A percentile compares a stretch with the other conserved stretches of the same genome.
Conservation (phyloP, 352 stramenopile genomes). For the Phytophthora tentaculata region DNA sequence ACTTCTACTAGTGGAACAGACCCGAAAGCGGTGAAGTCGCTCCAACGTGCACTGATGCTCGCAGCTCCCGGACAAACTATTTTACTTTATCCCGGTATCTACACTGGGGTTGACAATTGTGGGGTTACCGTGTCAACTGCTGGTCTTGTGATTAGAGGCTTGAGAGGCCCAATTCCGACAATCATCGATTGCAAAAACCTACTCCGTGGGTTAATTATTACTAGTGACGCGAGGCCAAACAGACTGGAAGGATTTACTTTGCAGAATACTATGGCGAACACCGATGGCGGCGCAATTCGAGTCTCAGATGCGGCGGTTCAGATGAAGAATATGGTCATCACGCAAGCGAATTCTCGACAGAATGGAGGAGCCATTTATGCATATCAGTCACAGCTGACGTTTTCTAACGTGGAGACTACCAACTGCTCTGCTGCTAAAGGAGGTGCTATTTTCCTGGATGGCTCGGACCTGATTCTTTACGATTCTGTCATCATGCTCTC, state of each 20-base stretch:
- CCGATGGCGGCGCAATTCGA: slow-evolving; percentile 39
- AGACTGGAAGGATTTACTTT: slow-evolving; percentile 41
- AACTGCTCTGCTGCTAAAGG: slow-evolving; percentile 36
- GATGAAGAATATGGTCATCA: slow-evolving; percentile 24
- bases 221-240: neutral
- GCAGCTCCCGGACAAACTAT: slow-evolving; percentile 42
- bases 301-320: slow-evolving; percentile 22
- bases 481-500: slow-evolving; percentile 23
- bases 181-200: slow-evolving; percentile 44
- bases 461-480: slow-evolving; percentile 18
- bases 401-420: slow-evolving; percentile 22
- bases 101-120: slow-evolving; percentile 47
- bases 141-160: slow-evolving; percentile 46
- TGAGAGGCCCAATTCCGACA: slow-evolving; percentile 42
- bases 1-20: slow-evolving; percentile 50
- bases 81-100: slow-evolving; percentile 59
- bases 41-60: slow-evolving; percentile 50
- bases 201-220: slow-evolving; percentile 40
- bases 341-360: slow-evolving; percentile 5
- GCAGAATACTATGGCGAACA: slow-evolving; percentile 12
- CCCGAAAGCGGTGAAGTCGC: slow-evolving; percentile 56
- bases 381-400: slow-evolving; percentile 28
- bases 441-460: slow-evolving; percentile 43
- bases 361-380: slow-evolving; percentile 47
- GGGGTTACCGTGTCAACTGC: slow-evolving; percentile 30